Conservation (phyloP, 352 stramenopile species). For the Pythium pyrilobum region DNA sequence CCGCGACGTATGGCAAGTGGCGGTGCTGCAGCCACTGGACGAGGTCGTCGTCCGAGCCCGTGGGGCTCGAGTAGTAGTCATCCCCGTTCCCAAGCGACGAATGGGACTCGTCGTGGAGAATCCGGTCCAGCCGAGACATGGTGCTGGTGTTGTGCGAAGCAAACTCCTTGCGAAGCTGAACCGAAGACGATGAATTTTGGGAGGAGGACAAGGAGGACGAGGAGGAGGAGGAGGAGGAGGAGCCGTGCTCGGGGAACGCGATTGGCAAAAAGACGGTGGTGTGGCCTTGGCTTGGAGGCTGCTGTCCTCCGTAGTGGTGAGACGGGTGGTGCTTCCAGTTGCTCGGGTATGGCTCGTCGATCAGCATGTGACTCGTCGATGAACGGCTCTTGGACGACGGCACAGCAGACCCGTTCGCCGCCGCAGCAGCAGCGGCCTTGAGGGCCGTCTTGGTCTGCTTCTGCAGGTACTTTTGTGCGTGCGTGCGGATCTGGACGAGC, state of each 20-base stretch:
- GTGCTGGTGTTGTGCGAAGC: background rate
- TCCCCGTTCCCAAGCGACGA: background rate
- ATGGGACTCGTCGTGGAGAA: constrained; percentile 53
- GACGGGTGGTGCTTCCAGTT: constrained; percentile 1
- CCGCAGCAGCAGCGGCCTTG: constrained; percentile 29
- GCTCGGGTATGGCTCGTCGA: background rate
- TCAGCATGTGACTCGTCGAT: background rate
- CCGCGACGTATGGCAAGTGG: constrained; percentile 11
- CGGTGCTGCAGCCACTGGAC: constrained; percentile 18
- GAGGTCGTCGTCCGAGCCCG: constrained; percentile 44
- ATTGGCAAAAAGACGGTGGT: constrained; percentile 23
- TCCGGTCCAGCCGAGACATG: constrained; percentile 41
- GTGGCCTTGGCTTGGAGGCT: background rate
- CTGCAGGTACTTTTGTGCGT: constrained; percentile 96
- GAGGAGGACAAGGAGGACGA: constrained; percentile 1
- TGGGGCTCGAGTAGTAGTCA: constrained; percentile 46
- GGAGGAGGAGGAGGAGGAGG: constrained; percentile 18
- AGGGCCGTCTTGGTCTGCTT: constrained; percentile 68
- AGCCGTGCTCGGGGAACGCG: constrained; percentile 19
- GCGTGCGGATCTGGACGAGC: constrained; percentile 94
- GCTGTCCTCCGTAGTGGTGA: background rate
- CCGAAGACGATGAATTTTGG: constrained; percentile 11
- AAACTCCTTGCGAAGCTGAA: constrained; percentile 6
- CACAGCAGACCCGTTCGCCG: constrained; percentile 2
- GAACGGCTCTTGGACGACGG: background rate